Percentiles rank a stretch among this genome's conserved stretches.
phyloP scores from a whole-genome alignment of 192 early-diverging fungal species.

The Phlyctochytrium planicorne region DNA sequence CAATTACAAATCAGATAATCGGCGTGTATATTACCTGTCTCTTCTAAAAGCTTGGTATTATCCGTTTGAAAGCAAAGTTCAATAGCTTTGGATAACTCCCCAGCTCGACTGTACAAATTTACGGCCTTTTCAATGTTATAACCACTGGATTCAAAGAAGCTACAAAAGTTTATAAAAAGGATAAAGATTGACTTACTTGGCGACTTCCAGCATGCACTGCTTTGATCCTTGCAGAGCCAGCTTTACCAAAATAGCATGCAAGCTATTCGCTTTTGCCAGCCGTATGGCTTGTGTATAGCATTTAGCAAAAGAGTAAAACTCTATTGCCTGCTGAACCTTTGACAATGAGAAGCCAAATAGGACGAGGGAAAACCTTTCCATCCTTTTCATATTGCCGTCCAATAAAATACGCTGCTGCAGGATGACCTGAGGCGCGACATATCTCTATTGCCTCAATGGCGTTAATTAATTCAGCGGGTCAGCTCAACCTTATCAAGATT shows the following conservation, averaged over 20 bases:
- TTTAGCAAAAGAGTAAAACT: constrained; percentile 44
- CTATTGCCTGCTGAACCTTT: constrained; percentile 49
- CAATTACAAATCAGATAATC: constrained; percentile 2
- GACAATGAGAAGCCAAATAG: neutral
- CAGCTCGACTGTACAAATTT: constrained; percentile 45
- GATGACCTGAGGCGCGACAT: constrained; percentile 33
- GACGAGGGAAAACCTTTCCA: constrained; percentile 32
- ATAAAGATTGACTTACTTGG: constrained; percentile 30
- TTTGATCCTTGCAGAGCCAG: constrained; percentile 46
- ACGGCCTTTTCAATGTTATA: constrained; percentile 44
- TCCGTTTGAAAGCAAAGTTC: constrained; percentile 47
- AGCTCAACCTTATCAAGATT: constrained; percentile 33
- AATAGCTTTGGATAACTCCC: constrained; percentile 45
- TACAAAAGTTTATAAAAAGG: constrained; percentile 7
- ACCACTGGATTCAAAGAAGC: constrained; percentile 40
- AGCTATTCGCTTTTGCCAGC: constrained; percentile 51
- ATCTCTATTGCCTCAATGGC: constrained; percentile 39
- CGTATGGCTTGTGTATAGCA: constrained; percentile 50
- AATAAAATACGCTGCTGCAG: constrained; percentile 46
- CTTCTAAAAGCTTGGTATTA: constrained; percentile 36
- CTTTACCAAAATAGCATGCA: constrained; percentile 47
- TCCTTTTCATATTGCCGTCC: constrained; percentile 50
- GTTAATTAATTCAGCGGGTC: neutral
- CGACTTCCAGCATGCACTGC: constrained; percentile 50
- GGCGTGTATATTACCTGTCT: constrained; percentile 34